Evolutionary conservation across 2,329 filamentous ascomycete species (phyloP).

Genomic region (Penicillium italicum): DNA sequence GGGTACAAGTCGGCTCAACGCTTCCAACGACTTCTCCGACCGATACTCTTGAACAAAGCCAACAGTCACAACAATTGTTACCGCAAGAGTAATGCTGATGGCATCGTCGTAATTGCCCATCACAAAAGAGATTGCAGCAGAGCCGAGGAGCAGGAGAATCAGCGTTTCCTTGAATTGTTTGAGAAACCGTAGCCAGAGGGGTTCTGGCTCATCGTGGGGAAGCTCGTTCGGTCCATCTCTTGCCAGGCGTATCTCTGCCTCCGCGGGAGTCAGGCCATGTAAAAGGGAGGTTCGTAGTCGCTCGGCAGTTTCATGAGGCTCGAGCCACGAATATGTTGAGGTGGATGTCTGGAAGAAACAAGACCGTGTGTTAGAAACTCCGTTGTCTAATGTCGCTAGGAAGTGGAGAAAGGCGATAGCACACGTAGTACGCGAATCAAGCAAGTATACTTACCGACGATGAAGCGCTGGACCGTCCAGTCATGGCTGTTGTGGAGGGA

Average conservation of each 20-base stretch:
- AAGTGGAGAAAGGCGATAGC: too few species aligned
- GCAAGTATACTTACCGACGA: conserved; percentile 33
- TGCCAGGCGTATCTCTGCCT: conserved; percentile 74
- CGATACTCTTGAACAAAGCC: conserved; percentile 97
- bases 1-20: conserved; percentile 86
- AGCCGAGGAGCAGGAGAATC: conserved; percentile 85
- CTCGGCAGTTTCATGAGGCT: conserved; percentile 72
- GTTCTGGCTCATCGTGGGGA: conserved; percentile 87
- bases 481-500: conserved; percentile 29
- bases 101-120: conserved; percentile 95
- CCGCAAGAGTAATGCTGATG: conserved; percentile 89
- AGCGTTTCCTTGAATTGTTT: conserved; percentile 97
- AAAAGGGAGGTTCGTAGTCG: conserved; percentile 77
- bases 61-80: conserved; percentile 94
- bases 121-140: conserved; percentile 80
- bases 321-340: conserved; percentile 60
- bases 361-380: conserved; percentile 14
- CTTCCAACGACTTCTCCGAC: conserved; percentile 95
- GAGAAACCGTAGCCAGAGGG: conserved; percentile 88
- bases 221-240: conserved; percentile 90
- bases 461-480: conserved; percentile 26
- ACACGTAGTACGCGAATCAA: neutral
- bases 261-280: conserved; percentile 73
- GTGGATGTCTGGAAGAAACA: conserved; percentile 37
- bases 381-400: neutral